phyloP scores from a whole-genome alignment of 306 rosid species.

The Inga laurina region DNA sequence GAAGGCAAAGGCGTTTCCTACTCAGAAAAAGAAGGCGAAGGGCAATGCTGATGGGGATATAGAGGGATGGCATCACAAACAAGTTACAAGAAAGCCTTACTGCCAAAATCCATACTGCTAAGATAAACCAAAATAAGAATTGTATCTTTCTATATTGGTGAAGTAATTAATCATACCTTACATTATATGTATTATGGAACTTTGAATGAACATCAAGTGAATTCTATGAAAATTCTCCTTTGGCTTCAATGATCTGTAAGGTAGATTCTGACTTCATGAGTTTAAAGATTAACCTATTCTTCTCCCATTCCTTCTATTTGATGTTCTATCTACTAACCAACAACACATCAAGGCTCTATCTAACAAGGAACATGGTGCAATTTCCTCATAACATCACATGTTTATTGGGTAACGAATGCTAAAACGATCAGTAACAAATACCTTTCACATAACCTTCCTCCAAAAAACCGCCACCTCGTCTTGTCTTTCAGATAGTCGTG shows the following conservation, averaged over 20 bases:
- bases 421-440: background rate
- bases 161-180: background rate
- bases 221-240: too few species aligned
- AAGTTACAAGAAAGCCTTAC: background rate
- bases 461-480: background rate
- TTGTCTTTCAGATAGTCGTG: background rate
- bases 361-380: background rate
- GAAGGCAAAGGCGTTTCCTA: too few species aligned
- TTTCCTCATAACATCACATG: background rate
- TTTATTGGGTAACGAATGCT: background rate
- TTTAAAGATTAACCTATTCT: background rate
- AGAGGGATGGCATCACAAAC: too few species aligned
- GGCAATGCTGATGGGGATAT: too few species aligned
- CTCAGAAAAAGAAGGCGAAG: too few species aligned
- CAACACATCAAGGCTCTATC: background rate
- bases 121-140: background rate
- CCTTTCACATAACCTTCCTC: conserved; percentile 7
- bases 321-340: background rate
- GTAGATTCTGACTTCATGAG: background rate
- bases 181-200: background rate
- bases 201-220: background rate
- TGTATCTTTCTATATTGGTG: background rate
- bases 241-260: background rate
- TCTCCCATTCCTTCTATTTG: background rate
- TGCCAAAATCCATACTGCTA: background rate